phyloP scores from a whole-genome alignment of 352 stramenopile genomes.

The Globisporangium recalcitrans region DNA sequence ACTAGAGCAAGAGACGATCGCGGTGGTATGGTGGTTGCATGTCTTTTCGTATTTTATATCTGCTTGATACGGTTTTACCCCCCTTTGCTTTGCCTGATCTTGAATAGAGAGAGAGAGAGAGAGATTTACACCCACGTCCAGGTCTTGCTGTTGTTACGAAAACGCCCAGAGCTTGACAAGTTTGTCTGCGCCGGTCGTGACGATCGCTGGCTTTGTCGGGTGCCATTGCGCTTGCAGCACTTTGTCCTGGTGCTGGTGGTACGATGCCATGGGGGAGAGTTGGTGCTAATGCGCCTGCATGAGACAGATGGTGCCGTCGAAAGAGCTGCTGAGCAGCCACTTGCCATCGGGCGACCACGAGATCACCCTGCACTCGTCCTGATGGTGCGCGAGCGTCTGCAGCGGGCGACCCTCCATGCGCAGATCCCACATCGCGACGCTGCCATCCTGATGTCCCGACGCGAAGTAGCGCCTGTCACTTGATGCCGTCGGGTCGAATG shows the following conservation, averaged over 20 bases:
- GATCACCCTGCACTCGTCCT: conserved; percentile 56
- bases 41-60: conserved; percentile 1
- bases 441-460: conserved; percentile 60
- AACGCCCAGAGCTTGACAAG: conserved; percentile 63
- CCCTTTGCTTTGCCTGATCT: not conserved
- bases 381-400: conserved; percentile 29
- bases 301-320: conserved; percentile 60
- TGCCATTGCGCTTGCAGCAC: conserved; percentile 69
- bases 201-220: conserved; percentile 41
- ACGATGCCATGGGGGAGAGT: conserved; percentile 41
- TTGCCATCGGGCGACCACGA: conserved; percentile 51
- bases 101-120: not conserved
- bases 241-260: conserved; percentile 58
- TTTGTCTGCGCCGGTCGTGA: conserved; percentile 60
- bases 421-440: conserved; percentile 58
- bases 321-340: conserved; percentile 56
- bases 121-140: not conserved
- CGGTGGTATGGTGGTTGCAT: not conserved
- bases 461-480: conserved; percentile 24
- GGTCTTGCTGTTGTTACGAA: not conserved
- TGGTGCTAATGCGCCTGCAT: conserved; percentile 5
- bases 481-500: conserved; percentile 29
- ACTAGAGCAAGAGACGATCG: not conserved
- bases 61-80: conserved; percentile 1
- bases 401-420: conserved; percentile 23